phyloP scores from a whole-genome alignment of 139 green algal genomes.

The Coelastrella sp. region DNA sequence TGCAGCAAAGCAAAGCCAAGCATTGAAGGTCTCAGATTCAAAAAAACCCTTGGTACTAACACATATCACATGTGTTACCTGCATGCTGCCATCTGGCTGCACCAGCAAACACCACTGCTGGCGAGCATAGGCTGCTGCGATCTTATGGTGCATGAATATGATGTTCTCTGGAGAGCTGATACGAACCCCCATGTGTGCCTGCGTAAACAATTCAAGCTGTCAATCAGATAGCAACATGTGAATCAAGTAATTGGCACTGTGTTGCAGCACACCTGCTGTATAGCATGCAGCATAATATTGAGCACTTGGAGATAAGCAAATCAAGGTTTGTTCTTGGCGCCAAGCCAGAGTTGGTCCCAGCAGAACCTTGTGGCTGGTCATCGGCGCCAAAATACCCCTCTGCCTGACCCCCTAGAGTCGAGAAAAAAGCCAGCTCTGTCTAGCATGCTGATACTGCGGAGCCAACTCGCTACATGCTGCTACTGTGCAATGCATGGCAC shows the following conservation, averaged over 20 bases:
- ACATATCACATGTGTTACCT: not conserved
- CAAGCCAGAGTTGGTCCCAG: too few species aligned
- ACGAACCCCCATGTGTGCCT: constrained; percentile 24
- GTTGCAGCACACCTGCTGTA: not conserved
- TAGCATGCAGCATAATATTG: not conserved
- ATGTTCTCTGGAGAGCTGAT: constrained; percentile 28
- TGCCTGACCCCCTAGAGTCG: too few species aligned
- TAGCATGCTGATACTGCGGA: too few species aligned
- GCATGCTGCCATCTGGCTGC: constrained; percentile 29
- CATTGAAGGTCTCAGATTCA: too few species aligned
- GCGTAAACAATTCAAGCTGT: too few species aligned
- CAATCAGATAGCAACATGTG: too few species aligned
- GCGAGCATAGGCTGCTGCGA: not conserved
- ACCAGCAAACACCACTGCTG: constrained; percentile 35
- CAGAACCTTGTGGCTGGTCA: too few species aligned
- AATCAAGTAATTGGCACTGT: not conserved
- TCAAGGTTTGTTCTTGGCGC: too few species aligned
- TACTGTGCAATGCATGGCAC: not conserved
- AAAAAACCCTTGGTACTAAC: too few species aligned
- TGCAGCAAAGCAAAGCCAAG: not conserved
- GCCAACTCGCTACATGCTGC: too few species aligned
- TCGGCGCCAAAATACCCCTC: too few species aligned
- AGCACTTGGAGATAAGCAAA: not conserved
- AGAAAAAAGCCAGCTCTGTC: too few species aligned
- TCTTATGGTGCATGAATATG: constrained; percentile 26